A percentile compares a stretch with the other conserved stretches of the same genome.
These are phyloP conservation scores for Amaranthus palmeri DNA, from an alignment of 148 eudicot genomes.

Conservation along the genomic window DNA sequence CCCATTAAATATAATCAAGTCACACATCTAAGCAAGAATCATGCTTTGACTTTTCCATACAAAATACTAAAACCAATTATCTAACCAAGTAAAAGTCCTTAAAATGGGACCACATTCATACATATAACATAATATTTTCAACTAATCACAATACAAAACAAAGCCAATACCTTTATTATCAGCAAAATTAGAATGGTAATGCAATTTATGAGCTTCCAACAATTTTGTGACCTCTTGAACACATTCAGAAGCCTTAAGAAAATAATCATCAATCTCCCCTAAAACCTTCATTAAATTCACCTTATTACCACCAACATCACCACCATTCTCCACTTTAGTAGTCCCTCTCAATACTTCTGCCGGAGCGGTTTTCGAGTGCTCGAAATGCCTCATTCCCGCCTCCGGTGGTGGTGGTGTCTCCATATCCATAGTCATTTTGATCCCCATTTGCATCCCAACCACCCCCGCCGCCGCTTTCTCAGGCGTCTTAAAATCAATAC, in stretches of 20 bases:
- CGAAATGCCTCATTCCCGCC: slow-evolving; percentile 37
- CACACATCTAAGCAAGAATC: slow-evolving; percentile 1
- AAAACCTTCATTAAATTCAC: slow-evolving; percentile 73
- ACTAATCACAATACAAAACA: neutral
- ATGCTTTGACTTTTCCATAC: slow-evolving; percentile 9
- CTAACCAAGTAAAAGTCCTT: neutral
- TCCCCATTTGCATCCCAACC: slow-evolving; percentile 35
- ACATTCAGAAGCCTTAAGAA: slow-evolving; percentile 79
- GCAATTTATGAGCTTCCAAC: slow-evolving; percentile 88
- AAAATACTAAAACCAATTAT: neutral
- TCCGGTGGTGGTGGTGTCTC: slow-evolving; percentile 34
- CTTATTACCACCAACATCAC: slow-evolving; percentile 29
- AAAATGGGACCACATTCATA: slow-evolving; percentile 11
- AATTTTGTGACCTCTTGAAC: slow-evolving; percentile 90
- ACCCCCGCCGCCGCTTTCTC: slow-evolving; percentile 41
- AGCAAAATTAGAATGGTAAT: slow-evolving; percentile 88
- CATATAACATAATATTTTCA: neutral
- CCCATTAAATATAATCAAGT: neutral
- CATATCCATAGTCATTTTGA: slow-evolving; percentile 2
- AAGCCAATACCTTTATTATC: slow-evolving; percentile 69
- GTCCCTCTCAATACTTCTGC: slow-evolving; percentile 35
- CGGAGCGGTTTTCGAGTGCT: slow-evolving; percentile 89
- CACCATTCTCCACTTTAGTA: slow-evolving; percentile 17
- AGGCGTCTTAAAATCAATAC: slow-evolving; percentile 55
- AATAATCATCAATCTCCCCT: slow-evolving; percentile 77